Base-by-base conservation (phyloP, 2,329 filamentous ascomycete genomes). In the Meredithiella fracta region DNA sequence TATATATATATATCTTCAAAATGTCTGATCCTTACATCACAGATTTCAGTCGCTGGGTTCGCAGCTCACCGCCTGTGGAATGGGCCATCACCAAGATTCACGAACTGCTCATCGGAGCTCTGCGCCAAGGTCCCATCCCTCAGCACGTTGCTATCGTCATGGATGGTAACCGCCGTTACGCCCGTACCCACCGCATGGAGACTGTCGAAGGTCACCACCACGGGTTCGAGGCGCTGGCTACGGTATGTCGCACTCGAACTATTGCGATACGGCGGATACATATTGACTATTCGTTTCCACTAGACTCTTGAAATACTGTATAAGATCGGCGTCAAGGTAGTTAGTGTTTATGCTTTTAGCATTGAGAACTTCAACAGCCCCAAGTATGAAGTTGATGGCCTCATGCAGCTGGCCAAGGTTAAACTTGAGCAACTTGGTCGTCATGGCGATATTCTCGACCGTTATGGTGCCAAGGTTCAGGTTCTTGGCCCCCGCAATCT, bases 341-440 rank as follows among this genome's bases (percentile, higher is more conserved):
- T 98, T 40, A 97, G 92, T 3, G 89, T 98, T 60, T 98, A 97
- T 68, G 92, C 92, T 15, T 98, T 98, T 71, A 95, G 88, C 66
- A 96, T 98, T 65, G 92, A 98, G 70, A 98, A 98, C 72, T 98
- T 95, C 73, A 95, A 97, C 68, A 82, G 92, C 4, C 91, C 89
- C 22, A 90, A 92, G 69, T 92, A 94, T 69, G 92, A 98, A 68
- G 92, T 98, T 7, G 89, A 96, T 65, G 90, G 88, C 29, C 73
- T 98, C 60, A 98, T 98, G 92, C 85, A 94, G 66, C 88, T 98
- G 76, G 91, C 91, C 59, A 96, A 95, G 72, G 81, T 92, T 64
- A 97, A 97, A 71, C 76, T 98, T 25, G 81, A 85, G 59, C 92
- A 98, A 68, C 74, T 98, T 63, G 83, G 86, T 25, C 87, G 95